phyloP scores from a whole-genome alignment of 495 filamentous ascomycete genomes.

The Penicillium verhagenii region DNA sequence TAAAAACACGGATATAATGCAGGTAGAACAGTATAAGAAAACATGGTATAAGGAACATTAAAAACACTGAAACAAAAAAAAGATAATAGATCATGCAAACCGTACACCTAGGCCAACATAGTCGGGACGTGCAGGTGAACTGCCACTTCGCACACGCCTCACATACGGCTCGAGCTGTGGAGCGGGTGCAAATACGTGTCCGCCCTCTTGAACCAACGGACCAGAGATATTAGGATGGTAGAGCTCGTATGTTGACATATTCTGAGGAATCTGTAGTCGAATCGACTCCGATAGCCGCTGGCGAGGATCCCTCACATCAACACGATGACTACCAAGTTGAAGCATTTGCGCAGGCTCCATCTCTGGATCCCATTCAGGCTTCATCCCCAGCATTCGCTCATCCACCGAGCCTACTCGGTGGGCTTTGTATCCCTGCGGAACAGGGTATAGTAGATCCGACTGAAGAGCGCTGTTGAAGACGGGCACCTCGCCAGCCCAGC shows the following conservation, averaged over 20 bases:
- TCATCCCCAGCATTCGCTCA: slow-evolving; percentile 14
- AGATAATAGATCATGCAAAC: slow-evolving; percentile 6
- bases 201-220: slow-evolving; percentile 29
- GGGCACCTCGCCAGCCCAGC: slow-evolving; percentile 22
- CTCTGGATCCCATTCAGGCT: slow-evolving; percentile 19
- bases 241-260: slow-evolving; percentile 22
- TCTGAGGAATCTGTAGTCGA: slow-evolving; percentile 17
- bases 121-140: slow-evolving; percentile 45
- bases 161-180: slow-evolving; percentile 19
- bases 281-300: slow-evolving; percentile 21
- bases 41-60: not conserved
- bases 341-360: slow-evolving; percentile 18
- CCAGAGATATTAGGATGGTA: slow-evolving; percentile 37
- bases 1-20: not conserved
- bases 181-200: slow-evolving; percentile 18
- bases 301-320: slow-evolving; percentile 34
- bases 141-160: slow-evolving; percentile 49
- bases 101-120: slow-evolving; percentile 27
- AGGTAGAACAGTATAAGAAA: not conserved
- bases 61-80: not conserved
- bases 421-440: not conserved
- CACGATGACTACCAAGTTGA: slow-evolving; percentile 29
- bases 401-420: slow-evolving; percentile 23
- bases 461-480: slow-evolving; percentile 19
- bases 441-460: slow-evolving; percentile 22